Evolutionary conservation across 805 yeast genomes (phyloP).

Genomic region (Myxozyma kluyveri): DNA sequence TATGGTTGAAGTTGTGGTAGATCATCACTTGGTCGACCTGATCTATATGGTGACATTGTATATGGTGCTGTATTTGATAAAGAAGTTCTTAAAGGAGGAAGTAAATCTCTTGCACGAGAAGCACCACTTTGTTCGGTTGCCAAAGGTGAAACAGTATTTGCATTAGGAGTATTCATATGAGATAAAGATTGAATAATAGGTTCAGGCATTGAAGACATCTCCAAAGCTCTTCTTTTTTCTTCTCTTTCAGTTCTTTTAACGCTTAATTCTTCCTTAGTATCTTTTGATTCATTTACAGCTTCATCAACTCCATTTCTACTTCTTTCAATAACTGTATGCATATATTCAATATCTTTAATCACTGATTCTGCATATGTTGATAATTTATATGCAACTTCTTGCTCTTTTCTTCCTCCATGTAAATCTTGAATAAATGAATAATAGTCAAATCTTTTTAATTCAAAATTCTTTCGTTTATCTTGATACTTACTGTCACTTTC

Average conservation of each 20-base stretch:
- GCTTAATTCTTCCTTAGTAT: conserved; percentile 35
- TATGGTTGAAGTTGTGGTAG: background rate
- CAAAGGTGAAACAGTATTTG: background rate
- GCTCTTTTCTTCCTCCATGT: conserved; percentile 45
- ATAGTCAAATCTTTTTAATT: conserved; percentile 45
- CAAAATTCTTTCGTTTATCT: conserved; percentile 42
- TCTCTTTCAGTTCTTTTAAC: conserved; percentile 40
- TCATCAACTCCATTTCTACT: conserved; percentile 37
- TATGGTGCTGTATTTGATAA: too few species aligned
- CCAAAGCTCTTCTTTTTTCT: conserved; percentile 39
- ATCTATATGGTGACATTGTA: background rate
- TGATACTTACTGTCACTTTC: conserved; percentile 43
- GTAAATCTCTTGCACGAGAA: background rate
- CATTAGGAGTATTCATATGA: background rate
- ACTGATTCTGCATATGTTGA: conserved; percentile 41
- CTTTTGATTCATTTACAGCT: conserved; percentile 31
- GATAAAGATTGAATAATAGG: conserved; percentile 1
- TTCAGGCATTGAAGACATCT: conserved; percentile 34
- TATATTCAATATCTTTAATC: conserved; percentile 33
- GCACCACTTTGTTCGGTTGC: background rate
- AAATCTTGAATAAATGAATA: conserved; percentile 43
- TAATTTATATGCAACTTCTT: conserved; percentile 40
- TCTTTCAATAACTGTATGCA: conserved; percentile 33
- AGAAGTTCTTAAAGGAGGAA: background rate
- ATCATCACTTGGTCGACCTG: background rate